These are phyloP conservation scores for Fremontodendron californicum DNA, from an alignment of 345 rosid genomes.

Conservation along the genomic window DNA sequence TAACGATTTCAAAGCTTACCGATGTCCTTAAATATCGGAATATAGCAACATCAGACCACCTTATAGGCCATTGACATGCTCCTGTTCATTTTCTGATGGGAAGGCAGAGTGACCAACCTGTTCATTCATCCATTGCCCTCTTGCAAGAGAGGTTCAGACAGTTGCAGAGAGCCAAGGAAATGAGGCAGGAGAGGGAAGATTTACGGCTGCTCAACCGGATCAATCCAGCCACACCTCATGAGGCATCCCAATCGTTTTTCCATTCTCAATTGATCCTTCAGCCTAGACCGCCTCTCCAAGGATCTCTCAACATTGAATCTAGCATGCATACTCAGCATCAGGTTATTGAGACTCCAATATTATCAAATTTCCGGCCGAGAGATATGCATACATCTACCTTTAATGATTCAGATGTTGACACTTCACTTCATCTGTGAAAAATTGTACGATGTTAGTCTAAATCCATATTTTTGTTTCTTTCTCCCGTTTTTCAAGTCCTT, in stretches of 20 bases:
- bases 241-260: conserved; percentile 20
- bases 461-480: conserved; percentile 12
- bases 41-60: conserved; percentile 4
- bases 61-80: neutral
- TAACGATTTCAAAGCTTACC: conserved; percentile 5
- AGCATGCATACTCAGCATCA: conserved; percentile 10
- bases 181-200: conserved; percentile 35
- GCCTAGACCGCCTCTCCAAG: conserved; percentile 18
- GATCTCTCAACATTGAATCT: conserved; percentile 13
- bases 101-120: conserved; percentile 26
- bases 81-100: conserved; percentile 18
- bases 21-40: conserved; percentile 22
- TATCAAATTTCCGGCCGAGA: conserved; percentile 18
- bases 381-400: conserved; percentile 18
- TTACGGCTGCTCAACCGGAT: conserved; percentile 17
- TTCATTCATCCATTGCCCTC: conserved; percentile 42
- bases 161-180: conserved; percentile 38
- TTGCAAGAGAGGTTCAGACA: conserved; percentile 44
- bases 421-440: conserved; percentile 47
- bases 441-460: conserved; percentile 25
- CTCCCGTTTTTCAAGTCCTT: conserved; percentile 20
- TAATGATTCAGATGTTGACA: conserved; percentile 36
- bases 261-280: conserved; percentile 23
- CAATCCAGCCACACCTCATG: conserved; percentile 8
- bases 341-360: conserved; percentile 22